These are phyloP conservation scores for Phytophthora macrochlamydospora DNA, from an alignment of 352 stramenopile species.

Conservation along the genomic window DNA sequence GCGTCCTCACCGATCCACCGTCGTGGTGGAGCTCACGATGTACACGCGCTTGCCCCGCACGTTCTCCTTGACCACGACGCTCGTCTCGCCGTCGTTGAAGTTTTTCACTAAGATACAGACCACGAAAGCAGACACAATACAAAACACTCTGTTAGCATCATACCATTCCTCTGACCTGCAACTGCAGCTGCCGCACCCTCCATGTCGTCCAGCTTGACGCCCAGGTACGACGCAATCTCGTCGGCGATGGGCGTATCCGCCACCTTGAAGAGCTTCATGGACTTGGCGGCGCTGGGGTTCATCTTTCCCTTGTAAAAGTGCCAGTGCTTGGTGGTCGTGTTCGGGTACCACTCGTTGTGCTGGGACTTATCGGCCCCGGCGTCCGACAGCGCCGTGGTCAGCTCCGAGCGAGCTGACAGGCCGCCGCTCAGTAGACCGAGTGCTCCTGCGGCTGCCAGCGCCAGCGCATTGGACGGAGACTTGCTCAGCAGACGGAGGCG, in stretches of 20 bases:
- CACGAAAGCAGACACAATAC: not conserved
- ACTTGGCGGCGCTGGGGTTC: constrained; percentile 80
- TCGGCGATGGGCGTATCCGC: constrained; percentile 86
- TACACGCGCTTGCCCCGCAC: constrained; percentile 86
- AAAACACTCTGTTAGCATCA: not conserved
- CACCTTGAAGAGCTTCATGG: constrained; percentile 91
- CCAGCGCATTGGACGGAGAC: constrained; percentile 21
- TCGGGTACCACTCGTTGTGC: constrained; percentile 66
- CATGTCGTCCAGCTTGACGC: constrained; percentile 83
- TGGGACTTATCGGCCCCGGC: constrained; percentile 15
- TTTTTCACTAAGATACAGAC: constrained; percentile 59
- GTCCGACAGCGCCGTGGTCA: constrained; percentile 9
- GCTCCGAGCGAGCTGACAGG: constrained; percentile 21
- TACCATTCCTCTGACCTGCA: not conserved
- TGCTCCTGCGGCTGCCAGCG: constrained; percentile 40
- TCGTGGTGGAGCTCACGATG: constrained; percentile 89
- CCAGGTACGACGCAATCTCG: constrained; percentile 83
- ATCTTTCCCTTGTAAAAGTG: constrained; percentile 90
- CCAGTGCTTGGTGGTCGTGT: constrained; percentile 88
- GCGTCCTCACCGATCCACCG: constrained; percentile 67
- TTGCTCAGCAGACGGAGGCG: constrained; percentile 32
- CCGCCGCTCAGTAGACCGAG: constrained; percentile 41
- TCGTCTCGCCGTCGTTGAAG: constrained; percentile 88
- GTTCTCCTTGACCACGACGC: constrained; percentile 72
- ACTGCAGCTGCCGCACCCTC: constrained; percentile 26